Conservation (phyloP, 1,284 basidiomycete species). For the Boletus smithii region DNA sequence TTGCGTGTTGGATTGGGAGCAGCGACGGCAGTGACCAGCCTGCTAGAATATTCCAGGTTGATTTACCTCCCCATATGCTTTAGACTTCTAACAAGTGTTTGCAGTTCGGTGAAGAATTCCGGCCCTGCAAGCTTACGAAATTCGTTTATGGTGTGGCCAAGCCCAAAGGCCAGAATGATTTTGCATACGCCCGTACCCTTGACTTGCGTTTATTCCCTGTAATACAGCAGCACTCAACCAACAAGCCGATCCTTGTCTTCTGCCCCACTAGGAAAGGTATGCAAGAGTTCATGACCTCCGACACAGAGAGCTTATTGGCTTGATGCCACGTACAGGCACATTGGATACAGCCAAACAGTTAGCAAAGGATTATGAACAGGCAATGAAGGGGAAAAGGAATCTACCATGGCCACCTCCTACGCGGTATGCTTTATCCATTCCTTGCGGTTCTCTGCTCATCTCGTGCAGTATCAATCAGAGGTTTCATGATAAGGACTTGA, state of each 20-base stretch:
- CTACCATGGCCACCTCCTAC: constrained; percentile 64
- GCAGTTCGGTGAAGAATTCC: constrained; percentile 88
- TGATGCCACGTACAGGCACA: constrained; percentile 41
- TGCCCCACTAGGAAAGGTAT: constrained; percentile 81
- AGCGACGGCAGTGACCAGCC: constrained; percentile 36
- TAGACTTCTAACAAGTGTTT: not conserved
- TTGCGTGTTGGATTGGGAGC: constrained; percentile 85
- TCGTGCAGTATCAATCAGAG: constrained; percentile 44
- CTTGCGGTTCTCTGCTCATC: constrained; percentile 7
- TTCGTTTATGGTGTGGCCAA: constrained; percentile 64
- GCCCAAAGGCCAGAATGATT: constrained; percentile 70
- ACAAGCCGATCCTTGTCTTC: constrained; percentile 84
- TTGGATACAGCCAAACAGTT: constrained; percentile 72
- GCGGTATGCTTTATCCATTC: constrained; percentile 38
- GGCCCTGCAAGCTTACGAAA: constrained; percentile 79
- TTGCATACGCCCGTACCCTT: constrained; percentile 69
- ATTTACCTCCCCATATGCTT: constrained; percentile 3
- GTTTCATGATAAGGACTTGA: constrained; percentile 63
- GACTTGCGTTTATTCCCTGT: constrained; percentile 73
- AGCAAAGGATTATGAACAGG: constrained; percentile 65
- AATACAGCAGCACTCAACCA: constrained; percentile 65
- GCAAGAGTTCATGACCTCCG: not conserved
- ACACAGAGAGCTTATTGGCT: not conserved
- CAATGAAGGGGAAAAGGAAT: constrained; percentile 44
- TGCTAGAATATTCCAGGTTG: constrained; percentile 73